Base-by-base conservation (phyloP, 2,329 filamentous ascomycete genomes). In the Emergomyces africanus region DNA sequence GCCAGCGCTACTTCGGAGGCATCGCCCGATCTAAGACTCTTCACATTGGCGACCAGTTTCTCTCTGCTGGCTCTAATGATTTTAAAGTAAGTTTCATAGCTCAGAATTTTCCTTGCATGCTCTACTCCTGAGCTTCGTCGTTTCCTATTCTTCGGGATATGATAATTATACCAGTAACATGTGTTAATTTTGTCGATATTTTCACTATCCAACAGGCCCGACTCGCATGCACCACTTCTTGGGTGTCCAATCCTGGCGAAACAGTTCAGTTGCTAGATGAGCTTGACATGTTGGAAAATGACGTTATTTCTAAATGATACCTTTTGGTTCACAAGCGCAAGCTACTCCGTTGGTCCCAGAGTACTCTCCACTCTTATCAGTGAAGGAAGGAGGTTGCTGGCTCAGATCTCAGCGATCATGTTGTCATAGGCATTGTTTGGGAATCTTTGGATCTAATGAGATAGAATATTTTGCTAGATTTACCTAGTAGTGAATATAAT, bases 21-120 rank as follows among this genome's bases (percentile, higher is more conserved):
- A 83, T 96, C 65, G 79, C 81, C 55, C 88, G 85, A 3, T 83
- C 86, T 64, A 87, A 88, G 68, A 96, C 91, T 9, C 78, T 99
- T 60, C 94, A 99, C 74, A 89, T 99, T 4, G 94, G 94, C 15
- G 84, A 99, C 74, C 94, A 99, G 75, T 99, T 99, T 72, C 76
- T 99, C 63, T 95, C 89, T 62, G 92, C 92, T 3, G 91, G 91
- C 0, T 90, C 90, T 18, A 99, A 99, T 74, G 94, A 99, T 74
- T 99, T 97, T 78, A 96, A 96, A 77, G 89, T 79, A 61, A 51
- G n/a, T 23, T 39, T 12, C 0, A 18, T n/a, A 4, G 23, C 4
- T 23, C 10, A 15, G 5, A 53, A 12, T 39, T 23, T 37, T 1
- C 20, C 14, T n/a, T 15, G 14, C 23, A 2, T 39, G 33, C n/a